Conservation (phyloP, 2,329 filamentous ascomycete species). For the Leptographium galeiforme region DNA sequence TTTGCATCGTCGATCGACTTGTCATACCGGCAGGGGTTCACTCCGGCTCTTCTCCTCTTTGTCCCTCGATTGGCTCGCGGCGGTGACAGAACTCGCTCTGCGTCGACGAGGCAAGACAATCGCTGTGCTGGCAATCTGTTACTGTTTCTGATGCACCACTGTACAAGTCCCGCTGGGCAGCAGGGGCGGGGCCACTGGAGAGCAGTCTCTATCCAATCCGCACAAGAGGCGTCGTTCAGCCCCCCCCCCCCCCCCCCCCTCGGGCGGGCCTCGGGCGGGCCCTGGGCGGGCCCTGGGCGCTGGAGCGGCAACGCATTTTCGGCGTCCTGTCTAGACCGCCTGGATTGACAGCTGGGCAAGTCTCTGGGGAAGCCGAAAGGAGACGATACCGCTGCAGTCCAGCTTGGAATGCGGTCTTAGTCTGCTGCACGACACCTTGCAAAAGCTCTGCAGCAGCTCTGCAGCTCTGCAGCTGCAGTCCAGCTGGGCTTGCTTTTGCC, state of each 20-base stretch:
- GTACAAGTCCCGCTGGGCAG: no score
- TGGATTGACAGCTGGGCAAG: neutral
- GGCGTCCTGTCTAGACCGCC: neutral
- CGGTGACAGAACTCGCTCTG: neutral
- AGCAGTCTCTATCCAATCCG: no score
- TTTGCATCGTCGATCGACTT: neutral
- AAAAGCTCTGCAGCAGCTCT: neutral
- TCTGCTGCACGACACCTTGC: neutral
- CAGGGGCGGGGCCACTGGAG: no score
- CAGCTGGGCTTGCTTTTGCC: neutral
- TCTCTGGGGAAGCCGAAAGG: neutral
- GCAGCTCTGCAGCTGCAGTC: neutral
- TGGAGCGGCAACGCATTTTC: no score
- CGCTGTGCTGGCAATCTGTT: neutral
- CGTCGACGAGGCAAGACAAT: neutral
- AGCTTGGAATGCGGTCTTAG: neutral
- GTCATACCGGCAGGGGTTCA: neutral
- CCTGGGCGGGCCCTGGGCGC: no score
- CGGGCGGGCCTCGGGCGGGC: no score
- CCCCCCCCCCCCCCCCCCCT: no score
- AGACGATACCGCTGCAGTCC: neutral
- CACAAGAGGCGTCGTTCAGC: no score
- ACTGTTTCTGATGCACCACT: no score
- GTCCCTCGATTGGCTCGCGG: neutral
- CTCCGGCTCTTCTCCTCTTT: neutral